A percentile compares a stretch with the other conserved stretches of the same genome.
phyloP scores from a whole-genome alignment of 2,329 filamentous ascomycete species.

The Sporothrix sp. region DNA sequence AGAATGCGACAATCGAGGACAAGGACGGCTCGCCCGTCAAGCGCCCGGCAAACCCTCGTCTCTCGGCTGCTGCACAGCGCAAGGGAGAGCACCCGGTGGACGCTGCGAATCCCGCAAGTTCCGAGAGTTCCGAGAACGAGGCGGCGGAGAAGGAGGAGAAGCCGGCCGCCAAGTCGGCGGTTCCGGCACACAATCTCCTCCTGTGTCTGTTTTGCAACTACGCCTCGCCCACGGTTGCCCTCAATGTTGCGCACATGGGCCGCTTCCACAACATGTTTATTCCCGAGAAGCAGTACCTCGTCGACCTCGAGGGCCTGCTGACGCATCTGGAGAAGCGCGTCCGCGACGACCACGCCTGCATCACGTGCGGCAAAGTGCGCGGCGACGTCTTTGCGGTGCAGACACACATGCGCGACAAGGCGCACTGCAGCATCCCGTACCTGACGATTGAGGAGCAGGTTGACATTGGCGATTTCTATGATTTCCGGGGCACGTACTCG shows the following conservation, averaged over 20 bases:
- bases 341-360: constrained; percentile 68
- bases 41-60: constrained; percentile 43
- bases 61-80: constrained; percentile 30
- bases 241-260: constrained; percentile 83
- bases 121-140: neutral
- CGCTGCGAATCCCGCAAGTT: too few relatives aligned
- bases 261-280: constrained; percentile 93
- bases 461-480: constrained; percentile 92
- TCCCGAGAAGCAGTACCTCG: constrained; percentile 76
- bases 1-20: constrained; percentile 46
- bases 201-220: constrained; percentile 89
- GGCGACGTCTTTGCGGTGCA: constrained; percentile 71
- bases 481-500: constrained; percentile 92
- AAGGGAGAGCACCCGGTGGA: constrained; percentile 36
- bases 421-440: constrained; percentile 95
- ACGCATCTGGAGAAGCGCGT: constrained; percentile 72
- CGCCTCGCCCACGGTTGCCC: constrained; percentile 60
- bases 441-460: constrained; percentile 81
- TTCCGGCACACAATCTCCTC: constrained; percentile 35
- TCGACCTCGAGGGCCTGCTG: constrained; percentile 73
- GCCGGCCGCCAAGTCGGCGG: constrained; percentile 23
- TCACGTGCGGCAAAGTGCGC: constrained; percentile 79
- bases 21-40: constrained; percentile 44
- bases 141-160: constrained; percentile 16
- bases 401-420: constrained; percentile 94